Evolutionary conservation across 441 rosid genomes (phyloP).

Genomic region (Euphorbia corollata): DNA sequence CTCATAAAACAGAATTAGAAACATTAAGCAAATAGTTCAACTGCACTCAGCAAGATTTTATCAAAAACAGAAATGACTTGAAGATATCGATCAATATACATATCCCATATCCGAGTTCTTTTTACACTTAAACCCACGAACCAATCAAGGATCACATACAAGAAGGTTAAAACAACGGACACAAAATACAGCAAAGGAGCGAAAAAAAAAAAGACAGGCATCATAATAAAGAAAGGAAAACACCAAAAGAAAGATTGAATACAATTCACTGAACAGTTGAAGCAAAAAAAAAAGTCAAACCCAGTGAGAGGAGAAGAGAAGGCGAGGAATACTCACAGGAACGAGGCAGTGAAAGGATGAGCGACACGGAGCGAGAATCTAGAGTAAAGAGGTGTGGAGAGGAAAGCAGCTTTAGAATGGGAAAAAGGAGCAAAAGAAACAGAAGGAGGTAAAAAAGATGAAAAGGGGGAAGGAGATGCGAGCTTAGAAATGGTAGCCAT

Average conservation of each 20-base stretch:
- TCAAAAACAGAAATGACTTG: background rate
- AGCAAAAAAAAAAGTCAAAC: background rate
- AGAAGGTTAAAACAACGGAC: background rate
- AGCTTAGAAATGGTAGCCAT: conserved; percentile 82
- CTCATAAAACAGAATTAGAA: background rate
- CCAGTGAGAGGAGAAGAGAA: background rate
- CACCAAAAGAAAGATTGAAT: too few relatives aligned
- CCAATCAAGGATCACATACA: background rate
- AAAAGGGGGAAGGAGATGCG: conserved; percentile 32
- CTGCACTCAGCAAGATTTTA: background rate
- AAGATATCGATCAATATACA: background rate
- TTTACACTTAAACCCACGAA: background rate
- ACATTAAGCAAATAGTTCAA: background rate
- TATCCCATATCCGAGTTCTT: background rate
- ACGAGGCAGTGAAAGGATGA: conserved; percentile 29
- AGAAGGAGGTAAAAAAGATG: conserved; percentile 22
- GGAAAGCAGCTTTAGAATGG: conserved; percentile 20
- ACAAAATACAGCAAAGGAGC: background rate
- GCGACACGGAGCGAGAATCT: conserved; percentile 31
- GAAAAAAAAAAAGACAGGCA: background rate
- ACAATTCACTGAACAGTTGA: background rate
- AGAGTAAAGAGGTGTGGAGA: conserved; percentile 39
- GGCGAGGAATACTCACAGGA: conserved; percentile 38
- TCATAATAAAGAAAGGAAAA: background rate
- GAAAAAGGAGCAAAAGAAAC: conserved; percentile 37